Conservation (phyloP, 352 stramenopile species). For the Hyaloperonospora arabidopsidis region DNA sequence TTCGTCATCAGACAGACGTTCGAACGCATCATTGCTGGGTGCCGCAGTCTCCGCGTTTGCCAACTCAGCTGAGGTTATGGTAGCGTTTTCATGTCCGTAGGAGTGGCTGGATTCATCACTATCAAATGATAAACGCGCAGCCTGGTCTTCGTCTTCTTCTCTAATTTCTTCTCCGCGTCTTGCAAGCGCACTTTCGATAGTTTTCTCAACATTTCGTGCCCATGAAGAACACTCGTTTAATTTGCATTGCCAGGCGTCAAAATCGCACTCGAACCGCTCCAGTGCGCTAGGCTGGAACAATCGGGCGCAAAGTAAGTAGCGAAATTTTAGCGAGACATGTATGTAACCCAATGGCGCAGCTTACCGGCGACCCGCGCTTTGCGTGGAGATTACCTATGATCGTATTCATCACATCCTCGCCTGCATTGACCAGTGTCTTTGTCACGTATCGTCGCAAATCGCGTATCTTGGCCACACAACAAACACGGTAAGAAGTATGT, state of each 20-base stretch:
- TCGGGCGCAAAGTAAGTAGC: not conserved
- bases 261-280: constrained; percentile 31
- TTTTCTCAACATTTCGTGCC: constrained; percentile 31
- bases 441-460: constrained; percentile 40
- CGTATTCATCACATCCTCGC: constrained; percentile 67
- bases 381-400: constrained; percentile 35
- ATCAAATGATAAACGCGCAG: constrained; percentile 23
- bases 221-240: constrained; percentile 49
- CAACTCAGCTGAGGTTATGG: not conserved
- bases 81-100: constrained; percentile 8
- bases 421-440: constrained; percentile 43
- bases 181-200: constrained; percentile 29
- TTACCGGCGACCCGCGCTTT: constrained; percentile 38
- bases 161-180: constrained; percentile 23
- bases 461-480: constrained; percentile 22
- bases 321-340: constrained; percentile 4
- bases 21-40: constrained; percentile 3
- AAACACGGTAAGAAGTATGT: constrained; percentile 1
- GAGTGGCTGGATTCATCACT: constrained; percentile 10
- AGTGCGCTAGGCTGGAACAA: constrained; percentile 16
- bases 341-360: not conserved
- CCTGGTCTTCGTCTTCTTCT: constrained; percentile 1
- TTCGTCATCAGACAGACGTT: constrained; percentile 21
- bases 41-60: not conserved
- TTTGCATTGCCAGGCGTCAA: constrained; percentile 36